Evolutionary conservation across 2,329 filamentous ascomycete genomes (phyloP), one percentile per base, ranked within the genome.

Genomic region (Chaetomium olivaceum): DNA sequence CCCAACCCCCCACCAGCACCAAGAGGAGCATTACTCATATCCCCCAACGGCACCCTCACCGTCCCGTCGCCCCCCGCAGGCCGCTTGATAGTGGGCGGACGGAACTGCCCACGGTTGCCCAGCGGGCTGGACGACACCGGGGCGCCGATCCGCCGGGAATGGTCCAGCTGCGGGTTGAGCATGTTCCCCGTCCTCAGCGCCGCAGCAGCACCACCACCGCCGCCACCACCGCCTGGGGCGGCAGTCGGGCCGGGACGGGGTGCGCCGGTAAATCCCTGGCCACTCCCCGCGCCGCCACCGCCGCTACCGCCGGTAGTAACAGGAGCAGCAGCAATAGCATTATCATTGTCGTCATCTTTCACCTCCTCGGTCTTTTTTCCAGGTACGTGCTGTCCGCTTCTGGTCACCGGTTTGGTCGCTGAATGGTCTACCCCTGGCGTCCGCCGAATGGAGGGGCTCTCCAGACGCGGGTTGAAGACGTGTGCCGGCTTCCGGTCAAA

Each of bases 341-440:
- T 62, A 7, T 33, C 65, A 9, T 73, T 73, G 14, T 68, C 64
- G 11, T 76, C 73, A 3, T 19, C 36, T 5, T 19, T n/a, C 4
- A 12, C 29, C 9, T 46, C 51, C 2, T 11, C 60, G 23, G 16
- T 27, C 59, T 75, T 73, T 1, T 70, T 39, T 1, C 82, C 80
- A 0, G 82, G 75, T 0, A 87, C 79, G 65, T 88, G 85, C 68
- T 85, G 80, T 0, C 82, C 79, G 55, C 81, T 82, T 68, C 83
- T 85, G 4, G 83, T 84, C 1, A 97, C 79, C 0, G 93, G 92
- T 61, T 89, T 89, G 4, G 91, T 93, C 60, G 87, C 89, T 25
- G 80, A 87, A 74, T 96, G 92, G 73, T 97, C 92, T 48, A 97
- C 85, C 2, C 93, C 93, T 0, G 91, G 90, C 0, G 94, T 97